Conservation (phyloP, 2,329 filamentous ascomycete species). For the Xylariaceae sp. region DNA sequence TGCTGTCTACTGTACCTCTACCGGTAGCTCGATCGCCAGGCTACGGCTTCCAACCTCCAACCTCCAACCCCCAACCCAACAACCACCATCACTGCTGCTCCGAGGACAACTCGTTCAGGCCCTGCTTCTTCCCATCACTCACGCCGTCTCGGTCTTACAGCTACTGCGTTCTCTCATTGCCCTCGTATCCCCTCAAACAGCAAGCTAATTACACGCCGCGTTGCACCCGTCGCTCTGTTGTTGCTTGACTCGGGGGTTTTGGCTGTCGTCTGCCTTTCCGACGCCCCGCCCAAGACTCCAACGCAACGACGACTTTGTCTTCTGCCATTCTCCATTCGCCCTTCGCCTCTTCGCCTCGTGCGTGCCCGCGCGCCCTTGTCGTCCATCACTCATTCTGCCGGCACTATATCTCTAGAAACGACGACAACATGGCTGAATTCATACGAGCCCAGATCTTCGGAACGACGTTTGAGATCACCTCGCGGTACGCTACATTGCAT, state of each 20-base stretch:
- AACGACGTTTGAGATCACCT: constrained; percentile 99
- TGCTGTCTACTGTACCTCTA: not conserved
- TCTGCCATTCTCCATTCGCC: too few relatives aligned
- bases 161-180: not conserved
- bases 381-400: constrained; percentile 6
- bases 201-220: not conserved
- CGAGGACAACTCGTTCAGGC: constrained; percentile 2
- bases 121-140: constrained; percentile 3
- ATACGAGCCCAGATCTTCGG: constrained; percentile 99
- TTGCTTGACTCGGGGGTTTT: constrained; percentile 5
- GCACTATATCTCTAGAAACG: constrained; percentile 10
- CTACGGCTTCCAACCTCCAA: constrained; percentile 3
- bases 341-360: not conserved
- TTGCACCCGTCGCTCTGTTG: constrained; percentile 17
- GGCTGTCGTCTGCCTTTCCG: constrained; percentile 2
- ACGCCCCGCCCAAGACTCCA: constrained; percentile 2
- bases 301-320: not conserved
- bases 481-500: constrained; percentile 58
- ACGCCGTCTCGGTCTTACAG: not conserved
- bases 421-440: constrained; percentile 88
- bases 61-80: constrained; percentile 4
- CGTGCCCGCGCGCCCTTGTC: not conserved
- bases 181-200: not conserved
- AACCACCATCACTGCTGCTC: not conserved
- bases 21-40: not conserved